Conservation (phyloP, 2,329 filamentous ascomycete species). For the Trichoderma harzianum region DNA sequence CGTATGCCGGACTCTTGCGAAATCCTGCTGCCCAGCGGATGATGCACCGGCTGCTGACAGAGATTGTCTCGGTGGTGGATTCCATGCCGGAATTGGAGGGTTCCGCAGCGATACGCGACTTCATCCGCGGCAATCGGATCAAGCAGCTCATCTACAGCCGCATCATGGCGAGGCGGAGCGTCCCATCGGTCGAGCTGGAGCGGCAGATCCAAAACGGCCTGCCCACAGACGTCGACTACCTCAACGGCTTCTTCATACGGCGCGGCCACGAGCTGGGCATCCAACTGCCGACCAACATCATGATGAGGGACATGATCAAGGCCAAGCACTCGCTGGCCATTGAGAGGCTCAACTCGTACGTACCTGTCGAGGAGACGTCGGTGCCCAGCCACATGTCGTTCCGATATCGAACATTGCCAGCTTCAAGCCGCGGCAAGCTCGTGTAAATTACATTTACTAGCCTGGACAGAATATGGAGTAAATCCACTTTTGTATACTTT, state of each 20-base stretch:
- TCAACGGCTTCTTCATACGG: conserved; percentile 83
- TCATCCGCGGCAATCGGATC: conserved; percentile 58
- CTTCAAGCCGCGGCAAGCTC: not conserved
- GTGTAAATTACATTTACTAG: not conserved
- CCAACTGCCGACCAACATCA: conserved; percentile 67
- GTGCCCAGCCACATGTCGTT: conserved; percentile 25
- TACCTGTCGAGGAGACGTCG: conserved; percentile 37
- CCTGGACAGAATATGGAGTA: not conserved
- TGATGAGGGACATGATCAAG: conserved; percentile 69
- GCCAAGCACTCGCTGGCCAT: conserved; percentile 53
- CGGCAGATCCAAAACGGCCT: conserved; percentile 59
- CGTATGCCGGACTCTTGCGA: conserved; percentile 67
- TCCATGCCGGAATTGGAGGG: conserved; percentile 69
- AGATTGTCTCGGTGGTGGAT: conserved; percentile 70
- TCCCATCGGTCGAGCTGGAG: conserved; percentile 59
- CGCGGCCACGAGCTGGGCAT: conserved; percentile 71
- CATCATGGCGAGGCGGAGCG: conserved; percentile 44
- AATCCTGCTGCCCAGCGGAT: conserved; percentile 64
- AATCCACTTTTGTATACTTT: not conserved
- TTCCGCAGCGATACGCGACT: conserved; percentile 53
- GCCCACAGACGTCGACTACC: conserved; percentile 73
- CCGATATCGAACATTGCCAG: conserved; percentile 23
- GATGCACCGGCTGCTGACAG: conserved; percentile 68
- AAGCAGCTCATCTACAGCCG: conserved; percentile 52
- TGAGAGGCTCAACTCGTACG: conserved; percentile 31